Percentiles rank a stretch among this genome's conserved stretches.
Evolutionary conservation across 441 rosid species (phyloP).

Genomic region (Cnidoscolus chayamansa): DNA sequence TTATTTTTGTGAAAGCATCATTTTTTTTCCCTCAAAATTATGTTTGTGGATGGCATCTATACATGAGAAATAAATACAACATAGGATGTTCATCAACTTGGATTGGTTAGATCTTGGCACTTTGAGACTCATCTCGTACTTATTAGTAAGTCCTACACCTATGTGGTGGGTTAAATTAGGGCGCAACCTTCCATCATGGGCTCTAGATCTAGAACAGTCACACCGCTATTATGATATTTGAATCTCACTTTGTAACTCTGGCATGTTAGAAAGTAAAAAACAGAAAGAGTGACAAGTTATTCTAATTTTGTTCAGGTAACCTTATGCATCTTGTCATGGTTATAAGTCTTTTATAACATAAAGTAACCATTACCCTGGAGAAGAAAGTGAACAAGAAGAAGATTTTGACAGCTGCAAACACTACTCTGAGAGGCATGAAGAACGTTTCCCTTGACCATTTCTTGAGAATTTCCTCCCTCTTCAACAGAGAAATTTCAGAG

Average conservation of each 20-base stretch:
- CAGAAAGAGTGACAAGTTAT: neutral
- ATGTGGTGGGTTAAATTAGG: no score
- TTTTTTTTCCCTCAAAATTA: no score
- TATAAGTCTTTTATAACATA: neutral
- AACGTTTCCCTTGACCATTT: slow-evolving; percentile 50
- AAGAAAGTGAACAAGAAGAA: slow-evolving; percentile 51
- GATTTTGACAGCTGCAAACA: slow-evolving; percentile 48
- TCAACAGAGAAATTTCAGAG: slow-evolving; percentile 50
- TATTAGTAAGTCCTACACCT: no score
- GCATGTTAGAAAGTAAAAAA: neutral
- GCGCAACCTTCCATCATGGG: no score
- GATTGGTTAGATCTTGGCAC: no score
- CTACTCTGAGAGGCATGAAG: slow-evolving; percentile 43
- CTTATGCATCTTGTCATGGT: neutral
- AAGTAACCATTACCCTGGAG: slow-evolving; percentile 45
- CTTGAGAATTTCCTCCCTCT: slow-evolving; percentile 48
- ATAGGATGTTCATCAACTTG: no score
- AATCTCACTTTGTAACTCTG: neutral
- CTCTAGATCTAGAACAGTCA: no score
- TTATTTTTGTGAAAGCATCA: neutral
- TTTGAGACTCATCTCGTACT: no score
- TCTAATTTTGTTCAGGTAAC: neutral
- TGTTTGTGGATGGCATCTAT: neutral
- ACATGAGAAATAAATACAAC: neutral
- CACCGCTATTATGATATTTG: neutral